These are phyloP conservation scores for Sphaerostilbella broomeana DNA, from an alignment of 2,329 filamentous ascomycete genomes.

Conservation along the genomic window DNA sequence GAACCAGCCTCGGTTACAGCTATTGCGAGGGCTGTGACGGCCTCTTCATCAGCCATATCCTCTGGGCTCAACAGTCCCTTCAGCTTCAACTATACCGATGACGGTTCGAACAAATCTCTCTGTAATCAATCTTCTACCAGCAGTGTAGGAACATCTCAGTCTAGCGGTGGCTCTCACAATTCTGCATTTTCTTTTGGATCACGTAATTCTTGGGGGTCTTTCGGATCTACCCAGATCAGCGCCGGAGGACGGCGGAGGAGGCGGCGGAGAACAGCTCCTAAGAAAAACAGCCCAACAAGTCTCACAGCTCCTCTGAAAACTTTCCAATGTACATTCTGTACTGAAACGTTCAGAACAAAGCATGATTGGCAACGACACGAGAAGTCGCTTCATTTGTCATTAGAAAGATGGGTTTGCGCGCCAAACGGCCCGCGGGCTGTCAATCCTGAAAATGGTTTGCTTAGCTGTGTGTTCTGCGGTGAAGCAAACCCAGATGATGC, in stretches of 20 bases:
- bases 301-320: slow-evolving; percentile 44
- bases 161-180: slow-evolving; percentile 50
- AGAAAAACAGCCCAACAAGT: slow-evolving; percentile 25
- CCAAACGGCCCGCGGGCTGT: slow-evolving; percentile 50
- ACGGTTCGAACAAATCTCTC: slow-evolving; percentile 52
- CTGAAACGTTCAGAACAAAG: slow-evolving; percentile 60
- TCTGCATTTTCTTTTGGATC: slow-evolving; percentile 55
- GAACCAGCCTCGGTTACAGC: slow-evolving; percentile 53
- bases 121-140: slow-evolving; percentile 55
- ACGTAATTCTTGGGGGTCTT: slow-evolving; percentile 49
- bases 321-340: slow-evolving; percentile 64
- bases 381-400: slow-evolving; percentile 58
- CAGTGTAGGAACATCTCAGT: slow-evolving; percentile 55
- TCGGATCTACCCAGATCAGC: slow-evolving; percentile 37
- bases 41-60: slow-evolving; percentile 43
- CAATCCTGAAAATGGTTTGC: slow-evolving; percentile 52
- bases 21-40: slow-evolving; percentile 52
- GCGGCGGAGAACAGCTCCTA: slow-evolving; percentile 32
- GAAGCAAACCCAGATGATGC: slow-evolving; percentile 36
- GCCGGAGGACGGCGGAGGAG: slow-evolving; percentile 43
- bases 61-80: slow-evolving; percentile 53
- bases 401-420: slow-evolving; percentile 59
- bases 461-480: slow-evolving; percentile 55
- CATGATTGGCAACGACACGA: slow-evolving; percentile 68
- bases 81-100: slow-evolving; percentile 53